A percentile compares a stretch with the other conserved stretches of the same genome.
phyloP scores from a whole-genome alignment of 192 early-diverging fungal species.

The Backusella morwellensis region DNA sequence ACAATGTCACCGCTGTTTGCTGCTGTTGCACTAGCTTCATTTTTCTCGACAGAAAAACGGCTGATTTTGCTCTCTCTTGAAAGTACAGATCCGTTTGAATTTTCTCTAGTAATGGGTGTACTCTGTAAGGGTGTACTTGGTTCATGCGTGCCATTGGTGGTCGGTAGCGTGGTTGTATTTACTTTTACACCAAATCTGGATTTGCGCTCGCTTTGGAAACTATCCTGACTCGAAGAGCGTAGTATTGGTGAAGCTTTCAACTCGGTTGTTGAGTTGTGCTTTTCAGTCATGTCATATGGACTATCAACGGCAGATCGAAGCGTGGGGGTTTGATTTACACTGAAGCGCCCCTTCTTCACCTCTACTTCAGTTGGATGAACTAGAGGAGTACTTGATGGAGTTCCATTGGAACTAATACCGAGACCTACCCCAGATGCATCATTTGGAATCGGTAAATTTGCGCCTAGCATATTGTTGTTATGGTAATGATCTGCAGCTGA shows the following conservation, averaged over 20 bases:
- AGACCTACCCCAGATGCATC: background rate
- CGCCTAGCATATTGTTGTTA: background rate
- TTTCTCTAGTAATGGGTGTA: slow-evolving; percentile 10
- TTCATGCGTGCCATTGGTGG: background rate
- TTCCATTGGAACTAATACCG: background rate
- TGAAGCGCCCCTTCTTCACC: slow-evolving; percentile 64
- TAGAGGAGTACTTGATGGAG: background rate
- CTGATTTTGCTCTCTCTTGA: slow-evolving; percentile 17
- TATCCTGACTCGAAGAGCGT: slow-evolving; percentile 2
- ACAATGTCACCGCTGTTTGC: background rate
- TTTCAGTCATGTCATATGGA: background rate
- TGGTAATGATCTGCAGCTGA: background rate
- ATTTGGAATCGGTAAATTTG: background rate
- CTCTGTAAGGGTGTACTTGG: background rate
- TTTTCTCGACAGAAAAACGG: slow-evolving; percentile 16
- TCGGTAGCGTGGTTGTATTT: background rate
- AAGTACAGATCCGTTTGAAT: slow-evolving; percentile 9
- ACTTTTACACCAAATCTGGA: slow-evolving; percentile 1
- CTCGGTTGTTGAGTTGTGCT: background rate
- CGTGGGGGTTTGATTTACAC: slow-evolving; percentile 42
- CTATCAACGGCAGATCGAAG: background rate
- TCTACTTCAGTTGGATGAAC: background rate
- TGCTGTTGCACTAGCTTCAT: background rate
- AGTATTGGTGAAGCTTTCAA: background rate
- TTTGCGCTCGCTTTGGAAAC: slow-evolving; percentile 1